Evolutionary conservation across 2,329 filamentous ascomycete species (phyloP).

Genomic region (Monosporascus sp.): DNA sequence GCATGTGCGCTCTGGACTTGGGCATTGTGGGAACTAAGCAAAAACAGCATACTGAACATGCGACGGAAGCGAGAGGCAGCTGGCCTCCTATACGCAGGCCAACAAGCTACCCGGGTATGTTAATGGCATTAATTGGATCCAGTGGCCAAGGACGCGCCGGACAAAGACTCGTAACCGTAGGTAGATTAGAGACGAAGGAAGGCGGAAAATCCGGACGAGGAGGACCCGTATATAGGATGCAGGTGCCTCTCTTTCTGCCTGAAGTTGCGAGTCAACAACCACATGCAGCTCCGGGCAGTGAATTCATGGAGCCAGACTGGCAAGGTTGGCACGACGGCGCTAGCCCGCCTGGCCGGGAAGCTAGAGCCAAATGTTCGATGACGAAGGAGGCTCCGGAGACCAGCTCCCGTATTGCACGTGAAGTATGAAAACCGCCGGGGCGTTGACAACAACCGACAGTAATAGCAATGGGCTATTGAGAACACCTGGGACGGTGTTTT

Average conservation of each 20-base stretch:
- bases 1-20: conserved; percentile 29
- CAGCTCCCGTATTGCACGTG: neutral
- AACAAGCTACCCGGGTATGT: neutral
- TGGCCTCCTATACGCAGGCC: neutral
- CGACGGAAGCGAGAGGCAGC: neutral
- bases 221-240: no score
- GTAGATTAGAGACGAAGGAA: no score
- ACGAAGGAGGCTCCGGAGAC: conserved; percentile 2
- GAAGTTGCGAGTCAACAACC: no score
- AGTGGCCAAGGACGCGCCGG: no score
- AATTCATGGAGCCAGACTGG: neutral
- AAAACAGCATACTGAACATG: conserved; percentile 19
- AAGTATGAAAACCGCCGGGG: no score
- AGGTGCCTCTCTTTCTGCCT: no score
- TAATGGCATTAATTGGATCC: neutral
- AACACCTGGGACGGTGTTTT: neutral
- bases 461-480: neutral
- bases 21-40: conserved; percentile 29
- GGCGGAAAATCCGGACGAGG: no score
- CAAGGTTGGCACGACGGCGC: neutral
- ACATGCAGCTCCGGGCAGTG: no score
- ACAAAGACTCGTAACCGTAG: no score
- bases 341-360: neutral
- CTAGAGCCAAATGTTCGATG: neutral
- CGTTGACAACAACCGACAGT: no score